Percentiles rank a stretch among this genome's conserved stretches.
phyloP scores from a whole-genome alignment of 2,329 filamentous ascomycete genomes.

The Pseudogymnoascus pannorum region DNA sequence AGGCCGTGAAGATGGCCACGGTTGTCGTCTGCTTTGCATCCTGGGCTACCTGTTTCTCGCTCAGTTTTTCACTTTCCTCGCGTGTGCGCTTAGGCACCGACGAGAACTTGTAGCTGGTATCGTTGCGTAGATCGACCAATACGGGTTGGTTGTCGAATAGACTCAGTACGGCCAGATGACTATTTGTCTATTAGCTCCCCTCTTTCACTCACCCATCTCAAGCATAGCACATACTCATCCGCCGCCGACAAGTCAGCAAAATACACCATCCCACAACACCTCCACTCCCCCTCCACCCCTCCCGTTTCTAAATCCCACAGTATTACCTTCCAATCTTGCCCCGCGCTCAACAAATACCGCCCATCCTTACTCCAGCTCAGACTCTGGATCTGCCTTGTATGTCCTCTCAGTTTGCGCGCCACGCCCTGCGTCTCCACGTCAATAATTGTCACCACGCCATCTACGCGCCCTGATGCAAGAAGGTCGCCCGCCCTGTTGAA shows the following conservation, averaged over 20 bases:
- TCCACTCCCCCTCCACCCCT: conserved; percentile 60
- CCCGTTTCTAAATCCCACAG: conserved; percentile 79
- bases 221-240: conserved; percentile 61
- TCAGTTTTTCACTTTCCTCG: conserved; percentile 59
- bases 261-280: conserved; percentile 89
- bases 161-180: conserved; percentile 79
- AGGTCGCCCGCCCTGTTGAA: conserved; percentile 95
- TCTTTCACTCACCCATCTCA: background rate
- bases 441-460: conserved; percentile 92
- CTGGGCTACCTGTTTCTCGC: conserved; percentile 81
- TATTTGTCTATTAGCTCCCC: conserved; percentile 30
- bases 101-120: conserved; percentile 66
- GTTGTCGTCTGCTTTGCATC: conserved; percentile 95
- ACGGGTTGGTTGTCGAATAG: conserved; percentile 90
- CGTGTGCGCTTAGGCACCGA: conserved; percentile 72
- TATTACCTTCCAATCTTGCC: conserved; percentile 89
- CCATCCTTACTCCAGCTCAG: conserved; percentile 93
- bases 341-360: conserved; percentile 77
- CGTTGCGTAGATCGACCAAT: conserved; percentile 69
- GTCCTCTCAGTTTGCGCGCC: conserved; percentile 85
- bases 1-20: conserved; percentile 77
- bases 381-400: conserved; percentile 89
- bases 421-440: conserved; percentile 97
- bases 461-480: conserved; percentile 85
- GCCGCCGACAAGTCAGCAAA: conserved; percentile 91